Conservation (phyloP, 352 stramenopile species). For the Globisporangium polare region DNA sequence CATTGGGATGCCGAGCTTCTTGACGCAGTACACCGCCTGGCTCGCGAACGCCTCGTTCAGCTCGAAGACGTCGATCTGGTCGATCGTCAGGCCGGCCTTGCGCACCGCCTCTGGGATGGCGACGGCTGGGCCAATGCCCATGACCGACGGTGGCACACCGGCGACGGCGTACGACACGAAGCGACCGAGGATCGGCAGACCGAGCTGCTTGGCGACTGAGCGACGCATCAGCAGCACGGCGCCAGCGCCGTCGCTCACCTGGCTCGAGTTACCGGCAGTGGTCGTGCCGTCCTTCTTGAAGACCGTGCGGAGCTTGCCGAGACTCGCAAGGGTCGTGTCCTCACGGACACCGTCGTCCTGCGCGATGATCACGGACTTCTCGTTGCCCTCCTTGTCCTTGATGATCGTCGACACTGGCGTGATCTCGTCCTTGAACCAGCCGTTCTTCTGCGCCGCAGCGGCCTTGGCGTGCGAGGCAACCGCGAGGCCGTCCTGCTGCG, state of each 20-base stretch:
- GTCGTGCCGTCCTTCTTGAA: conserved; percentile 82
- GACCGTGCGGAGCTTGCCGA: conserved; percentile 68
- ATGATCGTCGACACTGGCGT: conserved; percentile 73
- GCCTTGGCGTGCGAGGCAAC: conserved; percentile 77
- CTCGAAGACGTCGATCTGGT: conserved; percentile 90
- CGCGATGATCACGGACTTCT: conserved; percentile 69
- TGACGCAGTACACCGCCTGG: conserved; percentile 78
- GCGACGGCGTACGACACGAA: conserved; percentile 85
- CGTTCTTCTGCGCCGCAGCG: conserved; percentile 59
- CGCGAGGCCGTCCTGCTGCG: conserved; percentile 77
- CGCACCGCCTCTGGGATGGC: conserved; percentile 77
- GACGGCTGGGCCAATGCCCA: conserved; percentile 81
- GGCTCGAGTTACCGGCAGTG: conserved; percentile 82
- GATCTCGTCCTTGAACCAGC: conserved; percentile 89
- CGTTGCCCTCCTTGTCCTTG: conserved; percentile 76
- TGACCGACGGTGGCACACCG: conserved; percentile 81
- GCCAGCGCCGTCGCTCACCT: conserved; percentile 88
- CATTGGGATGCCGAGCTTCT: conserved; percentile 73
- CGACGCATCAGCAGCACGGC: conserved; percentile 86
- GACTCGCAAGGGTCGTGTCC: conserved; percentile 56
- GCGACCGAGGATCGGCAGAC: conserved; percentile 75
- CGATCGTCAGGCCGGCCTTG: conserved; percentile 55
- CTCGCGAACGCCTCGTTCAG: conserved; percentile 92
- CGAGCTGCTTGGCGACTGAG: conserved; percentile 72
- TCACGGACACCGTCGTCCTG: conserved; percentile 70